Conservation (phyloP, 306 rosid species). For the Medicago lupulina region DNA sequence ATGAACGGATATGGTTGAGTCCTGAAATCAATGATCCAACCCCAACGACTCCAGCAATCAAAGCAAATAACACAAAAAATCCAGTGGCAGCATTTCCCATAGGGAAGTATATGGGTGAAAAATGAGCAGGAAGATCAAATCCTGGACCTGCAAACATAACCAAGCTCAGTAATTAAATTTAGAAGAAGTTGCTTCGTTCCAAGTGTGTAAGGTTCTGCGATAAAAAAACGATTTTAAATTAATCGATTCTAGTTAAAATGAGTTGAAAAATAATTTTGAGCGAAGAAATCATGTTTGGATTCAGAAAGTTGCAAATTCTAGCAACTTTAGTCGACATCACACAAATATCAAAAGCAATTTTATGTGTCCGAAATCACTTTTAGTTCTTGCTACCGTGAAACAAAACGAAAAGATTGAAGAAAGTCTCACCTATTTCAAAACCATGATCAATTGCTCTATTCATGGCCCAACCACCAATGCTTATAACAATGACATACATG, state of each 20-base stretch:
- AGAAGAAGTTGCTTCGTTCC: no score
- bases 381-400: not conserved
- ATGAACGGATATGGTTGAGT: slow-evolving; percentile 73
- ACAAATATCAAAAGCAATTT: not conserved
- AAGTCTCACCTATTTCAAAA: slow-evolving; percentile 68
- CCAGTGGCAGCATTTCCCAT: slow-evolving; percentile 99
- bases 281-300: not conserved
- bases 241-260: no score
- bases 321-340: no score
- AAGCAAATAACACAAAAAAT: slow-evolving; percentile 83
- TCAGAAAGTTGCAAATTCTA: not conserved
- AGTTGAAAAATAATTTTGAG: no score
- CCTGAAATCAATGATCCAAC: slow-evolving; percentile 76
- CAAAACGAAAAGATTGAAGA: not conserved
- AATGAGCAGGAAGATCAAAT: slow-evolving; percentile 77
- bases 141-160: slow-evolving; percentile 60
- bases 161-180: no score
- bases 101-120: slow-evolving; percentile 87
- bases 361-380: not conserved
- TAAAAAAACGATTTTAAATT: no score
- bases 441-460: slow-evolving; percentile 88
- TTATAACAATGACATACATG: slow-evolving; percentile 86
- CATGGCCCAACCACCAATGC: slow-evolving; percentile 96
- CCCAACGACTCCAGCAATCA: slow-evolving; percentile 89
- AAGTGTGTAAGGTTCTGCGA: no score